Evolutionary conservation across 2,329 filamentous ascomycete genomes (phyloP).

Genomic region (Cadophora gregata): DNA sequence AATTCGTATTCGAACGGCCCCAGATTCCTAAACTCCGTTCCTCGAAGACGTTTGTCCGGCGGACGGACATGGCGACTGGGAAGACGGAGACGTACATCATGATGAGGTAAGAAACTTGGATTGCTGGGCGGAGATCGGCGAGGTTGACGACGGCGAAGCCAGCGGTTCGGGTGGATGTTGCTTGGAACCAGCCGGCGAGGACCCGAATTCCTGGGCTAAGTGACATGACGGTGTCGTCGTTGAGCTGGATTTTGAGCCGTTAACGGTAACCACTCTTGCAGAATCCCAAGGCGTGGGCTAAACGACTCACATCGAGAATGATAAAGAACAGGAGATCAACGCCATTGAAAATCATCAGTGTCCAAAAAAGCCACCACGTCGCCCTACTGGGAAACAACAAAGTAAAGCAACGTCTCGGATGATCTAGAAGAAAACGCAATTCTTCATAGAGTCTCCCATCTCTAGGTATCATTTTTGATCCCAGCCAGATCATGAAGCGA

Average conservation of each 20-base stretch:
- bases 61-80: slow-evolving; percentile 93
- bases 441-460: slow-evolving; percentile 84
- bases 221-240: slow-evolving; percentile 69
- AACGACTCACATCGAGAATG: slow-evolving; percentile 76
- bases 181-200: slow-evolving; percentile 88
- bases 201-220: slow-evolving; percentile 78
- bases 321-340: slow-evolving; percentile 91
- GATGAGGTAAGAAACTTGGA: slow-evolving; percentile 92
- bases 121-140: slow-evolving; percentile 80
- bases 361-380: slow-evolving; percentile 95
- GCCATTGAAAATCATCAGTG: slow-evolving; percentile 81
- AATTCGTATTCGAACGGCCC: slow-evolving; percentile 54
- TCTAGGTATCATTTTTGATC: slow-evolving; percentile 68
- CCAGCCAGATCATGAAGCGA: slow-evolving; percentile 87
- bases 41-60: slow-evolving; percentile 94
- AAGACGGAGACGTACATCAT: slow-evolving; percentile 99
- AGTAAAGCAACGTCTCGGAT: slow-evolving; percentile 95
- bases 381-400: slow-evolving; percentile 87
- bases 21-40: slow-evolving; percentile 85
- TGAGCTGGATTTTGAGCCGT: slow-evolving; percentile 57
- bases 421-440: slow-evolving; percentile 86
- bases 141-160: slow-evolving; percentile 86
- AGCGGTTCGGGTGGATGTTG: slow-evolving; percentile 85
- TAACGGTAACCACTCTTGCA: not conserved
- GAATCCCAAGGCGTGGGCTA: slow-evolving; percentile 7